phyloP scores from a whole-genome alignment of 768 basidiomycete species.

The Pseudohyphozyma bogoriensis region DNA sequence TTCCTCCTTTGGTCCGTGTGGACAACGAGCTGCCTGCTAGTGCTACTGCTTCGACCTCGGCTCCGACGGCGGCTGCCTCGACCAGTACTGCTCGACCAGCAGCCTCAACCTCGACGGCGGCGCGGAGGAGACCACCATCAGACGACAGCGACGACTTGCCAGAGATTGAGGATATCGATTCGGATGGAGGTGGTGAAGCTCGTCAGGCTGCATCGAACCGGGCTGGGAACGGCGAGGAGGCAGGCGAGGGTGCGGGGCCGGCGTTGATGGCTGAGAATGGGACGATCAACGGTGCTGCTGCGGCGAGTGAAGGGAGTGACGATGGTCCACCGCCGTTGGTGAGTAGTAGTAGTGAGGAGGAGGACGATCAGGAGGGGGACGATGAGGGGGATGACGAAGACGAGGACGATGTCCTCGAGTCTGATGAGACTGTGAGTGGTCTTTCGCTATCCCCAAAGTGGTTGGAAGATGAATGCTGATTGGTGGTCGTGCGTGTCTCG shows the following conservation, averaged over 20 bases:
- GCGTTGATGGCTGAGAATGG: not conserved
- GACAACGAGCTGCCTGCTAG: not conserved
- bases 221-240: not conserved
- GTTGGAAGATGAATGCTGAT: no score
- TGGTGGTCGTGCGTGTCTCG: no score
- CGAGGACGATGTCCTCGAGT: not conserved
- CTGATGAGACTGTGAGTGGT: no score
- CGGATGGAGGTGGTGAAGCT: not conserved
- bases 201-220: not conserved
- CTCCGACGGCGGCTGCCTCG: not conserved
- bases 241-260: not conserved
- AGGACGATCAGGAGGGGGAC: slow-evolving; percentile 3
- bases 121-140: no score
- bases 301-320: not conserved
- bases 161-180: not conserved
- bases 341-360: not conserved
- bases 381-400: slow-evolving; percentile 5
- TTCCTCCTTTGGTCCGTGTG: no score
- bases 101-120: no score
- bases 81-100: no score
- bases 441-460: no score
- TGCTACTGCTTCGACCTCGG: not conserved
- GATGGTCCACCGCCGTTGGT: no score
- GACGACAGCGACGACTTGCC: no score
- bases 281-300: not conserved